These are phyloP conservation scores for Raphanus hybrid DNA, from an alignment of 441 rosid genomes.

Conservation along the genomic window DNA sequence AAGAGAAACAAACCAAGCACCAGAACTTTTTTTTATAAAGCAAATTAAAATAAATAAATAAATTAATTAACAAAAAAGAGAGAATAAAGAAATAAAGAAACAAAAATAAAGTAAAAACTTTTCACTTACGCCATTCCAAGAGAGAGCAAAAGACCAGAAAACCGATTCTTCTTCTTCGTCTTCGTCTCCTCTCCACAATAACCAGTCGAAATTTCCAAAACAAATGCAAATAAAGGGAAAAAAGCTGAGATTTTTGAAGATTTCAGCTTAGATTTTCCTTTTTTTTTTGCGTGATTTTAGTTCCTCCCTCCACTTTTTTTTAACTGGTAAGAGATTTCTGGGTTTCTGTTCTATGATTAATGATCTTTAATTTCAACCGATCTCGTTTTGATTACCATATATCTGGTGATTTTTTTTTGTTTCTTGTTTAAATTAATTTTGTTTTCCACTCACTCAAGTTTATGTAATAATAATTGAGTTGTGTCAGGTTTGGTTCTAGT, in stretches of 20 bases:
- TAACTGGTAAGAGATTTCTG: slow-evolving; percentile 43
- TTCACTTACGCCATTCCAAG: slow-evolving; percentile 46
- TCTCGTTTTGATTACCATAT: slow-evolving; percentile 1
- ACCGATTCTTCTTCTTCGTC: slow-evolving; percentile 17
- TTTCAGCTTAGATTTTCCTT: slow-evolving; percentile 22
- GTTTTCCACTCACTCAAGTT: background rate
- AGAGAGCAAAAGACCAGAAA: slow-evolving; percentile 33
- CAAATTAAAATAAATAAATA: background rate
- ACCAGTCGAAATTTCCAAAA: slow-evolving; percentile 27
- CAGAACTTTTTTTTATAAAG: background rate
- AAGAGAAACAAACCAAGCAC: slow-evolving; percentile 14
- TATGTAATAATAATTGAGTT: slow-evolving; percentile 28
- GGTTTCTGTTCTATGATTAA: slow-evolving; percentile 20
- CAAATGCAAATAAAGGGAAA: slow-evolving; percentile 10
- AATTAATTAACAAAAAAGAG: background rate
- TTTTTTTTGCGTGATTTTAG: background rate
- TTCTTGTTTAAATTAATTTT: slow-evolving; percentile 9
- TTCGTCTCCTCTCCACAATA: slow-evolving; percentile 38
- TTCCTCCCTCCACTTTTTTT: slow-evolving; percentile 11
- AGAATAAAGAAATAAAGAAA: slow-evolving; percentile 29
- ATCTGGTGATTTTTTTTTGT: background rate
- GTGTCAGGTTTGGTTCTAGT: slow-evolving; percentile 34
- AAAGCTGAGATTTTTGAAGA: slow-evolving; percentile 28
- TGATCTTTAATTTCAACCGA: background rate
- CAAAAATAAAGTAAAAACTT: slow-evolving; percentile 33